A percentile compares a stretch with the other conserved stretches of the same genome.
Conservation (phyloP, 306 rosid genomes). For the Hippophae tibetana region DNA sequence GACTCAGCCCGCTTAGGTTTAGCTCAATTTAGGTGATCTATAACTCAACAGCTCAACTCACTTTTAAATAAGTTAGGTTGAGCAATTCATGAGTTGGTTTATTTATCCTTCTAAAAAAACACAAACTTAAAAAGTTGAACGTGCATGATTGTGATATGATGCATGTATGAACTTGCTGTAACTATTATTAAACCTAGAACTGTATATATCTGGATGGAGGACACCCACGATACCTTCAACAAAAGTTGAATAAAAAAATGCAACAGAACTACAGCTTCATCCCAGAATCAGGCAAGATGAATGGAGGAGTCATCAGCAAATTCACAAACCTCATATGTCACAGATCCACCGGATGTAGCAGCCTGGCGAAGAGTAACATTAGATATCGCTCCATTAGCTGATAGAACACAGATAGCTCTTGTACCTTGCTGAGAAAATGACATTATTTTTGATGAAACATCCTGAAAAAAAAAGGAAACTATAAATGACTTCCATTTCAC, state of each 20-base stretch:
- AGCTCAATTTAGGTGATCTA: too few species aligned
- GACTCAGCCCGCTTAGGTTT: too few species aligned
- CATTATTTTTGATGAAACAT: conserved; percentile 45
- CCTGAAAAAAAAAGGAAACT: conserved; percentile 31
- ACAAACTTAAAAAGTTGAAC: too few species aligned
- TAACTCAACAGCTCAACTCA: too few species aligned
- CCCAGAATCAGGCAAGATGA: background rate
- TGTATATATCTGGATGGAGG: background rate
- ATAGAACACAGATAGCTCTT: conserved; percentile 46
- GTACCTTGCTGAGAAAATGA: conserved; percentile 51
- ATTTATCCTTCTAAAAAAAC: too few species aligned
- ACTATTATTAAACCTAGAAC: too few species aligned
- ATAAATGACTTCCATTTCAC: too few species aligned
- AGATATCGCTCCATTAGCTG: conserved; percentile 70
- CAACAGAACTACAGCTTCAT: background rate
- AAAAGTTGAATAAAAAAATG: background rate
- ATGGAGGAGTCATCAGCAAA: conserved; percentile 3
- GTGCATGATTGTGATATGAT: too few species aligned
- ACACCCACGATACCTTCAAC: background rate
- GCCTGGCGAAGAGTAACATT: conserved; percentile 64
- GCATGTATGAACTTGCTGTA: too few species aligned
- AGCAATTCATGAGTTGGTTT: too few species aligned
- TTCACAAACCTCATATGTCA: conserved; percentile 77
- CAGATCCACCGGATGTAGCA: conserved; percentile 59
- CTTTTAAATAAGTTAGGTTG: too few species aligned